These are phyloP conservation scores for Pseudohalonectria lignicola DNA, from an alignment of 2,329 filamentous ascomycete genomes.

Conservation along the genomic window DNA sequence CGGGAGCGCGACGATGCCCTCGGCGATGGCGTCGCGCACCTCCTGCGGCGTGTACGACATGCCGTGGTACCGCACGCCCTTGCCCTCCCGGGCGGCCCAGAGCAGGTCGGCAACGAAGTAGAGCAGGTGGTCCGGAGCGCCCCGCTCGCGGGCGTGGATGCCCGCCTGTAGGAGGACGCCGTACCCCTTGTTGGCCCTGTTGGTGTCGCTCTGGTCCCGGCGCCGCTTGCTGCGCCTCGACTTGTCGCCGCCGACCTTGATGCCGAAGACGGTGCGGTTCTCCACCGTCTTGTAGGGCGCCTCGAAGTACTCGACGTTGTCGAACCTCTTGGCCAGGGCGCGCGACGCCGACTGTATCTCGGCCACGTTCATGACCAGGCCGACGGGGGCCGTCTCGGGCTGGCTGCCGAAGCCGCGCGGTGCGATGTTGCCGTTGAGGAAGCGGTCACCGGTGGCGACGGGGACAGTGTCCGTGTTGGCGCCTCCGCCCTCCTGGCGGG, in stretches of 20 bases:
- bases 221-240: neutral
- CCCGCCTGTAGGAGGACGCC: constrained; percentile 40
- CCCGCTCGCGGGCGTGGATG: constrained; percentile 47
- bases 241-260: neutral
- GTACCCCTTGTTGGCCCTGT: constrained; percentile 9
- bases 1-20: constrained; percentile 41
- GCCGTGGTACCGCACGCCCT: constrained; percentile 38
- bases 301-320: constrained; percentile 2
- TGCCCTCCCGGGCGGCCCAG: constrained; percentile 34
- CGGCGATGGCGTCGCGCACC: constrained; percentile 36
- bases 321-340: constrained; percentile 1
- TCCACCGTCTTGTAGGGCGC: constrained; percentile 1
- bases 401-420: constrained; percentile 2
- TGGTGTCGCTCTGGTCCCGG: neutral
- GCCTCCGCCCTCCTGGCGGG: neutral
- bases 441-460: constrained; percentile 2
- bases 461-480: constrained; percentile 1
- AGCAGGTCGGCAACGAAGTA: constrained; percentile 49
- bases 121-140: constrained; percentile 41
- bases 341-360: constrained; percentile 1
- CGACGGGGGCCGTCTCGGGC: neutral
- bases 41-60: constrained; percentile 39
- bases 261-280: constrained; percentile 2
- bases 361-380: neutral
- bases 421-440: neutral